A percentile compares a stretch with the other conserved stretches of the same genome.
phyloP scores from a whole-genome alignment of 768 basidiomycete species.

The Saitozyma sp. region DNA sequence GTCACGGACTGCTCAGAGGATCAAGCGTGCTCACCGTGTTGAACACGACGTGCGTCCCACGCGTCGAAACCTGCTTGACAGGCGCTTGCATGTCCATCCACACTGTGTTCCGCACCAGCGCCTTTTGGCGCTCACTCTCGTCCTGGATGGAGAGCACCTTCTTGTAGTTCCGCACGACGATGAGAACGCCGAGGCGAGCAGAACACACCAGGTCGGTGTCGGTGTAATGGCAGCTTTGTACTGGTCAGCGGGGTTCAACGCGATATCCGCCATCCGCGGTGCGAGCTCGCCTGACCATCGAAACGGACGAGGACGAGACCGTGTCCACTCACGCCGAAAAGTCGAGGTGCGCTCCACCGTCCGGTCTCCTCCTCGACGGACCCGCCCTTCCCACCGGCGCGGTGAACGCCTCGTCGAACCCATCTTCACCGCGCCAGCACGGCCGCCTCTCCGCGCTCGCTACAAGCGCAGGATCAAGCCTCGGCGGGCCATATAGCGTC shows the following conservation, averaged over 20 bases:
- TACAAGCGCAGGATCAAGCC: not conserved
- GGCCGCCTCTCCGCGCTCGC: not conserved
- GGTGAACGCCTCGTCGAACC: too few relatives aligned
- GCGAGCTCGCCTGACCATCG: too few relatives aligned
- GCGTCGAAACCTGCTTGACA: slow-evolving; percentile 19
- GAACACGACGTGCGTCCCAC: slow-evolving; percentile 19
- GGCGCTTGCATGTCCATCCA: slow-evolving; percentile 12
- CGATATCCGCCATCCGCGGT: too few relatives aligned
- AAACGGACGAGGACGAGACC: not conserved
- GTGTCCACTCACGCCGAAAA: slow-evolving; percentile 9
- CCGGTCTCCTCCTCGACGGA: too few relatives aligned
- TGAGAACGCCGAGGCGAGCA: slow-evolving; percentile 11
- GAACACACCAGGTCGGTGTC: slow-evolving; percentile 24
- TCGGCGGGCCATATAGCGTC: not conserved
- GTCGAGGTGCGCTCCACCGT: not conserved
- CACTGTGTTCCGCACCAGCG: slow-evolving; percentile 14
- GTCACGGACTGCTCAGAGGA: not conserved
- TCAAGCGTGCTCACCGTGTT: slow-evolving; percentile 13
- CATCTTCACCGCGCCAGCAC: too few relatives aligned
- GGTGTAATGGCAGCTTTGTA: slow-evolving; percentile 35
- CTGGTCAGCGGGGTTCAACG: too few relatives aligned
- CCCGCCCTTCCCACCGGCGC: too few relatives aligned
- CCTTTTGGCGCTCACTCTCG: not conserved
- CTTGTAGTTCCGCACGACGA: slow-evolving; percentile 30
- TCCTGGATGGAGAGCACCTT: slow-evolving; percentile 10